A percentile compares a stretch with the other conserved stretches of the same genome.
Conservation (phyloP, 495 filamentous ascomycete genomes). For the Trichoderma gamsii region DNA sequence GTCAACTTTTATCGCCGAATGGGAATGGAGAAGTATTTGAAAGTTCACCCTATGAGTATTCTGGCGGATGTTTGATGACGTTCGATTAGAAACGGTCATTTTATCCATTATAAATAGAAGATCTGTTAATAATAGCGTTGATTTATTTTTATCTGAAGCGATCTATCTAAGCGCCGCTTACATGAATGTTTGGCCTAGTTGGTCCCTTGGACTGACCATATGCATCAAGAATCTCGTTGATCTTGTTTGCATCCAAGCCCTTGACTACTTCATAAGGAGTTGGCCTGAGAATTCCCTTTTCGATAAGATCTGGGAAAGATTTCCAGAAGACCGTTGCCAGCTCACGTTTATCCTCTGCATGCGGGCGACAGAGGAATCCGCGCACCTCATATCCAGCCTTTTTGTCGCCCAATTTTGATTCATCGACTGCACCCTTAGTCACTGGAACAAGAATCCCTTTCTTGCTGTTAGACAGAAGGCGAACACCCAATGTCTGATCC, state of each 20-base stretch:
- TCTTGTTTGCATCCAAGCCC: background rate
- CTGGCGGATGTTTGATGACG: background rate
- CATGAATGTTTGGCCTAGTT: background rate
- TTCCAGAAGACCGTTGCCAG: background rate
- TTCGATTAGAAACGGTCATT: background rate
- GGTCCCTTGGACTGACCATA: background rate
- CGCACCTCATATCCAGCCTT: slow-evolving; percentile 4
- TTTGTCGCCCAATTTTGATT: background rate
- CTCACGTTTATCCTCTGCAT: background rate
- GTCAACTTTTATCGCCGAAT: slow-evolving; percentile 16
- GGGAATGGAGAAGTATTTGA: slow-evolving; percentile 18
- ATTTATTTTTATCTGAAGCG: background rate
- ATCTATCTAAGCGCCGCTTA: background rate
- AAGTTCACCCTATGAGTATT: background rate
- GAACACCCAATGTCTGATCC: background rate
- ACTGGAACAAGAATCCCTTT: background rate
- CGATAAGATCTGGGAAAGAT: background rate
- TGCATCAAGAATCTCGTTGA: background rate
- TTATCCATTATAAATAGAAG: background rate
- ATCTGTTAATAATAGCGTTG: no score
- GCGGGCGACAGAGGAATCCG: slow-evolving; percentile 1
- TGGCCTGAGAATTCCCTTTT: background rate
- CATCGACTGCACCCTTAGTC: background rate
- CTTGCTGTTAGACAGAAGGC: background rate
- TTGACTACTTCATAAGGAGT: background rate